A percentile compares a stretch with the other conserved stretches of the same genome.
These are phyloP conservation scores for Fraxinus excelsior DNA, from an alignment of 257 asterid species.

Conservation along the genomic window DNA sequence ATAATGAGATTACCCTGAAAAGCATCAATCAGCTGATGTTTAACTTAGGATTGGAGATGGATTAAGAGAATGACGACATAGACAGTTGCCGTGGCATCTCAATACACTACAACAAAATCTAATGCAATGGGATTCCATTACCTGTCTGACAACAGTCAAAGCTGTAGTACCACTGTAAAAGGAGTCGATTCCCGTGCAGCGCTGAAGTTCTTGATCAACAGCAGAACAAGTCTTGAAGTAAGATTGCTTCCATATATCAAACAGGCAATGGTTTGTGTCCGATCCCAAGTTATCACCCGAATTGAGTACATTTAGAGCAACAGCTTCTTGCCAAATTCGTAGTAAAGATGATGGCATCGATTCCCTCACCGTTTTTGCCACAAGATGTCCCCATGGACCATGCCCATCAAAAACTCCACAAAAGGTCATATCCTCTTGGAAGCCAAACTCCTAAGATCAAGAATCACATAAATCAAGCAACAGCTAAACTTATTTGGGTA, in stretches of 20 bases:
- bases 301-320: constrained; percentile 36
- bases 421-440: constrained; percentile 66
- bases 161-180: constrained; percentile 77
- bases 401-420: constrained; percentile 89
- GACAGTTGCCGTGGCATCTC: not conserved
- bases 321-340: constrained; percentile 62
- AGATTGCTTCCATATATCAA: constrained; percentile 66
- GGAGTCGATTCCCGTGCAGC: constrained; percentile 52
- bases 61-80: not conserved
- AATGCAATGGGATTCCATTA: constrained; percentile 8
- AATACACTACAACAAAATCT: not conserved
- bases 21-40: not conserved
- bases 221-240: constrained; percentile 59
- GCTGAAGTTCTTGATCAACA: constrained; percentile 63
- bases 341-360: constrained; percentile 62
- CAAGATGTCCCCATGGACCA: constrained; percentile 85
- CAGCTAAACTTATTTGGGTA: not conserved
- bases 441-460: constrained; percentile 63
- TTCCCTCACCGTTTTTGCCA: constrained; percentile 56
- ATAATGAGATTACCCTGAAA: constrained; percentile 61
- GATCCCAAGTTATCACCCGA: constrained; percentile 28
- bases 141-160: constrained; percentile 67
- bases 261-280: constrained; percentile 30
- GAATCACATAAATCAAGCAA: not conserved
- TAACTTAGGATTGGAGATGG: not conserved